Conservation (phyloP, 2,329 filamentous ascomycete genomes). For the Aspergillus hiratsukae region DNA sequence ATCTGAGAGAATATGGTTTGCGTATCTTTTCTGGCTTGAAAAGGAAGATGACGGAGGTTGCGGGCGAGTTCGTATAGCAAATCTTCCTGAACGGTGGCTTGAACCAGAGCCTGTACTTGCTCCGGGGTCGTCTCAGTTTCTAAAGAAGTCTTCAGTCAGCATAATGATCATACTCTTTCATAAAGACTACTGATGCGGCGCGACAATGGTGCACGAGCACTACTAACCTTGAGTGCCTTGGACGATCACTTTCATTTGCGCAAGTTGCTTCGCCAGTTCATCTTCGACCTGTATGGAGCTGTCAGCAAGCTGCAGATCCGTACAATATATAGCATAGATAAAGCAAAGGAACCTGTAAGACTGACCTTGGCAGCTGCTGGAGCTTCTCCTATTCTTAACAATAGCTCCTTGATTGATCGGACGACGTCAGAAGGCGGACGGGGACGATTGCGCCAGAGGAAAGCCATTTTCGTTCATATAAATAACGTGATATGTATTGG, state of each 20-base stretch:
- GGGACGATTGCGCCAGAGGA: conserved; percentile 60
- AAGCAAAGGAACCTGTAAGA: not conserved
- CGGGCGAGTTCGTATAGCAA: conserved; percentile 78
- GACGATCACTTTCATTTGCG: conserved; percentile 86
- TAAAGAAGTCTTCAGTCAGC: conserved; percentile 35
- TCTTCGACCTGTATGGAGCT: conserved; percentile 62
- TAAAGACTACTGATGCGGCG: not conserved
- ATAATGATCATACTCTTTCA: not conserved
- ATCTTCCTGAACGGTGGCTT: conserved; percentile 81
- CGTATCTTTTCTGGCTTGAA: conserved; percentile 93
- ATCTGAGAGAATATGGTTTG: conserved; percentile 95
- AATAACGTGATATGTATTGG: conserved; percentile 6
- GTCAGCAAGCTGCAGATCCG: conserved; percentile 6
- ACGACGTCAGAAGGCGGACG: conserved; percentile 60
- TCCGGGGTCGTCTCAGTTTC: conserved; percentile 84
- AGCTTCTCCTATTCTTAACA: conserved; percentile 57
- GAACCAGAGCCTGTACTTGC: conserved; percentile 80
- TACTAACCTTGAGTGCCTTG: conserved; percentile 80
- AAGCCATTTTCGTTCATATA: conserved; percentile 54
- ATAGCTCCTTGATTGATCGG: conserved; percentile 59
- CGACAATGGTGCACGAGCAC: not conserved
- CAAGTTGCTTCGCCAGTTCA: conserved; percentile 78
- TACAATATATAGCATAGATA: not conserved
- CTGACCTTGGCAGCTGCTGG: conserved; percentile 53
- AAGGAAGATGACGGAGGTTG: conserved; percentile 79